Conservation (phyloP, 2,329 filamentous ascomycete species). For the Helotiales sp. region DNA sequence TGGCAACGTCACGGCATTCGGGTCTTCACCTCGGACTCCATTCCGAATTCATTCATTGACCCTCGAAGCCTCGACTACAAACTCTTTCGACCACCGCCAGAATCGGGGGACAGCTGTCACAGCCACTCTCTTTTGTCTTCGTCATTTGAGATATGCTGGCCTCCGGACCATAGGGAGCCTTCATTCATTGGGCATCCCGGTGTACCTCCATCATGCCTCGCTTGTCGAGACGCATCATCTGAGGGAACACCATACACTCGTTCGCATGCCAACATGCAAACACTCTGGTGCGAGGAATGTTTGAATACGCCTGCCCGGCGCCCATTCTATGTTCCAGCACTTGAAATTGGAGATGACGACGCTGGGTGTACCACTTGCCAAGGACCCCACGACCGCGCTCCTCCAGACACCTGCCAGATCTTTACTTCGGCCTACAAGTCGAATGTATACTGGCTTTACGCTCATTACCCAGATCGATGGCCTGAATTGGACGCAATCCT, state of each 20-base stretch:
- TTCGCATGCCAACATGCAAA: conserved; percentile 6
- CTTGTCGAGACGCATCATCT: conserved; percentile 8
- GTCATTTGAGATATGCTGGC: conserved; percentile 8
- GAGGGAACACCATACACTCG: conserved; percentile 2
- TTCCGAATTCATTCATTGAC: conserved; percentile 15
- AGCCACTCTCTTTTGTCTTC: neutral
- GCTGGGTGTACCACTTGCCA: neutral
- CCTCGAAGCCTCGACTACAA: neutral
- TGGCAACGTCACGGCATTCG: conserved; percentile 12
- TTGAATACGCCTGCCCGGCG: conserved; percentile 1
- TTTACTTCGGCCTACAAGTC: neutral
- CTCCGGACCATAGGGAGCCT: conserved; percentile 12
- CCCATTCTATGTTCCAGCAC: neutral
- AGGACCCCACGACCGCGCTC: neutral
- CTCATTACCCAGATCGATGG: conserved; percentile 9
- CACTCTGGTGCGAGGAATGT: conserved; percentile 5
- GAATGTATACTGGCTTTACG: conserved; percentile 14
- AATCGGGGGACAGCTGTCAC: neutral
- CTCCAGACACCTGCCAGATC: conserved; percentile 12
- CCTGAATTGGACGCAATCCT: conserved; percentile 4
- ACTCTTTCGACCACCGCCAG: neutral
- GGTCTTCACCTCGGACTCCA: conserved; percentile 4
- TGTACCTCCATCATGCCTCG: conserved; percentile 1
- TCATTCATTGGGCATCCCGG: neutral
- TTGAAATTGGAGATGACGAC: conserved; percentile 9